Base-by-base conservation (phyloP, 2,329 filamentous ascomycete genomes). In the Fusarium marasasianum region DNA sequence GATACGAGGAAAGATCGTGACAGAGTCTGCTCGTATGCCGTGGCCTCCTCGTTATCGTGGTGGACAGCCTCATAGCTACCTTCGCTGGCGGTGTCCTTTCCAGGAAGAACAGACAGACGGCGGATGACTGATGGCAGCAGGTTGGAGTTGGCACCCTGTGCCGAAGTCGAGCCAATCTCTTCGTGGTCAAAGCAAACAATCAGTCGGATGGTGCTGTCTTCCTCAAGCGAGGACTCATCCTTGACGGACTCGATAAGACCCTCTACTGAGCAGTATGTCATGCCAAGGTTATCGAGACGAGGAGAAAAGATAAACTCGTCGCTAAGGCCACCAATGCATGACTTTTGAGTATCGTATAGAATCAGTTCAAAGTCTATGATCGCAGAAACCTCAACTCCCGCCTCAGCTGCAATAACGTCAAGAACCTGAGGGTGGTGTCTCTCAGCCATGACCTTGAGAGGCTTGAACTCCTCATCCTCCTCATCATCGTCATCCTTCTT, bases 121-220 rank as follows among this genome's bases (percentile, higher is more conserved):
- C 94, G 93, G 61, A 98, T 89, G 53, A 98, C 92, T 31, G 94
- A 90, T 4, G 96, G 96, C 24, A 99, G 89, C 66, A 98, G 88
- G 83, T 98, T 98, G 9, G 94, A 98, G 84, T 97, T 91, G 24
- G 96, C 96, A 71, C 96, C 96, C 80, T 99, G 96, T 10, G 96
- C 95, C 6, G 95, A 97, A 66, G 90, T 91, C 71, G 94, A 97
- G 61, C 96, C 96, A 79, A 99, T 96, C 82, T 99, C 96, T 83
- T 99, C 96, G 84, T 99, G 95, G 81, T 99, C 96, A 82, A 99
- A 99, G 83, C 96, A 94, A 41, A 95, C 93, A 76, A 97, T 92
- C n/a, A 99, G 87, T 51, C 96, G 94, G 79, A 98, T 98, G 24
- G 90, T 92, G 8, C 90, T 86, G 79, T 98, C 96, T 29, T 92